Percentiles rank a stretch among this genome's conserved stretches.
These are phyloP conservation scores for Penicillium sp. DNA, from an alignment of 2,329 filamentous ascomycete species.

Conservation along the genomic window DNA sequence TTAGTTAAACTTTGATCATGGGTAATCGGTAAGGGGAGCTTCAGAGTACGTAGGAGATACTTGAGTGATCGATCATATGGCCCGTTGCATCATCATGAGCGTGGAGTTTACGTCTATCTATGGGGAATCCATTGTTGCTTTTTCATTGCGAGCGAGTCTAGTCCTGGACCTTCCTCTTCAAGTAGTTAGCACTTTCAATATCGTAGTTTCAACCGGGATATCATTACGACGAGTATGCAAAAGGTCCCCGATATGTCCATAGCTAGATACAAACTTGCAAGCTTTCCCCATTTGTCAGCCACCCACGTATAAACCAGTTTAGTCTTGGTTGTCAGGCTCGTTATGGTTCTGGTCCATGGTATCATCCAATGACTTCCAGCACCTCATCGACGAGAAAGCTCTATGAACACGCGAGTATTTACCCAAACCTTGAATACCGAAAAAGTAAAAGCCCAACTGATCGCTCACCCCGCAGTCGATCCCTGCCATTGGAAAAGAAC, in stretches of 20 bases:
- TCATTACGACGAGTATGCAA: background rate
- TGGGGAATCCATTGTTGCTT: background rate
- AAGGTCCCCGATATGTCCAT: background rate
- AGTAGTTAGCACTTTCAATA: background rate
- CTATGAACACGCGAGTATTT: background rate
- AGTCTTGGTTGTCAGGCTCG: background rate
- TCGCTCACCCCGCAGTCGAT: slow-evolving; percentile 7
- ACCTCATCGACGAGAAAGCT: background rate
- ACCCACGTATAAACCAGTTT: background rate
- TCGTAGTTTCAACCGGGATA: background rate
- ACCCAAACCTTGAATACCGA: background rate
- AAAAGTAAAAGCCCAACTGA: background rate
- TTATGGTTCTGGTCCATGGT: background rate
- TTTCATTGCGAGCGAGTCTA: no score
- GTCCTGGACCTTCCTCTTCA: background rate
- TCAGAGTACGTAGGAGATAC: background rate
- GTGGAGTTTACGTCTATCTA: background rate
- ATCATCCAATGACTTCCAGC: background rate
- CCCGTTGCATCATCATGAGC: background rate
- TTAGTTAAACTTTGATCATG: background rate
- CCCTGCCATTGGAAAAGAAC: background rate
- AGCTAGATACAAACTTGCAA: background rate
- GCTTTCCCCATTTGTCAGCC: background rate
- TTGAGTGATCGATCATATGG: background rate
- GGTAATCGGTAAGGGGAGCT: background rate